Conservation (phyloP, 805 yeast species). For the Spathaspora boniae region DNA sequence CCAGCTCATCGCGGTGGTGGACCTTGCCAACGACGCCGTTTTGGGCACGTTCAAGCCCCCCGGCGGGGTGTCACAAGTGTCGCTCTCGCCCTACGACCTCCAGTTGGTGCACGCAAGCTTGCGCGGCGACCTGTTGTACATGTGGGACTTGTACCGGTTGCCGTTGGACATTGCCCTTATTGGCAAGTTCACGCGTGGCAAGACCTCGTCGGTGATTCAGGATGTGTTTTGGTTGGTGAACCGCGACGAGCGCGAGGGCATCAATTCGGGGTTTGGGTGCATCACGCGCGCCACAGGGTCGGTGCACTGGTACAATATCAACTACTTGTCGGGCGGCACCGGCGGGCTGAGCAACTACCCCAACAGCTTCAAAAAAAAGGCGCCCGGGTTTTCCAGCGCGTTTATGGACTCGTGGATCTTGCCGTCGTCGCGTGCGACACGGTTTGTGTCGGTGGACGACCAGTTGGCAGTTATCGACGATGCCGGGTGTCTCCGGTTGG, state of each 20-base stretch:
- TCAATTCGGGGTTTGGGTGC: conserved; percentile 45
- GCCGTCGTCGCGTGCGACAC: conserved; percentile 31
- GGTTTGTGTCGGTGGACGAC: conserved; percentile 20
- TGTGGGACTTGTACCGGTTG: conserved; percentile 59
- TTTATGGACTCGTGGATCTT: conserved; percentile 45
- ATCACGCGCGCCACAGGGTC: conserved; percentile 55
- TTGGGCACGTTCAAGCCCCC: conserved; percentile 52
- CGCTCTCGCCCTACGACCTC: conserved; percentile 60
- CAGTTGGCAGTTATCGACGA: conserved; percentile 35
- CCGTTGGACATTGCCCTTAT: conserved; percentile 49
- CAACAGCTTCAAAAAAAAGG: conserved; percentile 16
- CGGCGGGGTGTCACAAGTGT: conserved; percentile 57
- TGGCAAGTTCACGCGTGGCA: conserved; percentile 61
- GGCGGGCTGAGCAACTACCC: conserved; percentile 24
- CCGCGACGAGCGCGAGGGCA: conserved; percentile 17
- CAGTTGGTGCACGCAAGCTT: conserved; percentile 50
- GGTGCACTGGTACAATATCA: conserved; percentile 56
- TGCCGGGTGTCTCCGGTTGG: conserved; percentile 26
- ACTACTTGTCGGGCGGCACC: conserved; percentile 34
- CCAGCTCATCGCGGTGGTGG: conserved; percentile 44
- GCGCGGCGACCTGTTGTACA: conserved; percentile 60
- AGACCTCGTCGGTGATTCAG: conserved; percentile 52
- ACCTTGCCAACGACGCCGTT: conserved; percentile 38
- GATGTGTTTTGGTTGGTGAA: conserved; percentile 54
- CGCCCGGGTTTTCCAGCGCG: conserved; percentile 9